A percentile compares a stretch with the other conserved stretches of the same genome.
Conservation (phyloP, 2,329 filamentous ascomycete genomes). For the Aspergillus felis region DNA sequence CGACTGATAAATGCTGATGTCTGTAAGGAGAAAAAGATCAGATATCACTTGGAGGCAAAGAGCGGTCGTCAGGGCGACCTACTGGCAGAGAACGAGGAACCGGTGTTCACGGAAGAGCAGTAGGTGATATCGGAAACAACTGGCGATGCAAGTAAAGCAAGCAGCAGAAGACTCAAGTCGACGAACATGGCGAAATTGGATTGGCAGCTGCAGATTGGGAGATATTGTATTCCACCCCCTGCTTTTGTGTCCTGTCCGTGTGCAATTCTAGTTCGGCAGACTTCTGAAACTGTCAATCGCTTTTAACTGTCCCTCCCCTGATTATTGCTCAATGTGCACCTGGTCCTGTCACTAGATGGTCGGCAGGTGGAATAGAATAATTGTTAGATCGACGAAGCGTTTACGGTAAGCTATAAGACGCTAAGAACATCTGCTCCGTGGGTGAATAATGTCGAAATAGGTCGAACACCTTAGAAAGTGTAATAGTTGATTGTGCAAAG, state of each 20-base stretch:
- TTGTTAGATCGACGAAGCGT: background rate
- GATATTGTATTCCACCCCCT: background rate
- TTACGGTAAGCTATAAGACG: background rate
- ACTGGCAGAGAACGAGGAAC: slow-evolving; percentile 34
- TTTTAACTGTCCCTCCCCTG: background rate
- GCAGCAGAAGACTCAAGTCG: slow-evolving; percentile 14
- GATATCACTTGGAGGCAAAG: background rate
- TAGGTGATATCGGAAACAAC: slow-evolving; percentile 30
- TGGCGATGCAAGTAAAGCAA: slow-evolving; percentile 25
- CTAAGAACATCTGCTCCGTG: background rate
- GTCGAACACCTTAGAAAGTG: background rate
- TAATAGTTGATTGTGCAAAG: background rate
- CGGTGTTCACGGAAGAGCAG: slow-evolving; percentile 46
- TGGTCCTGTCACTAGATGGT: background rate
- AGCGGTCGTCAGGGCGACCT: slow-evolving; percentile 16
- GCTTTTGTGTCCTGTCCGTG: background rate
- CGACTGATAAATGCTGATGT: slow-evolving; percentile 40
- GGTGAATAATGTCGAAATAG: background rate
- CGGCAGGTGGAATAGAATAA: background rate
- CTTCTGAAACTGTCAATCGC: background rate
- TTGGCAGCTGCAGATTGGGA: background rate
- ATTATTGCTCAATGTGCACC: background rate
- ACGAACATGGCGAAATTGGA: slow-evolving; percentile 18
- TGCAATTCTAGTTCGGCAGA: background rate
- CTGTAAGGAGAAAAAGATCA: slow-evolving; percentile 23